phyloP scores from a whole-genome alignment of 164 flowering plant genomes.

The Kingdonia uniflora region DNA sequence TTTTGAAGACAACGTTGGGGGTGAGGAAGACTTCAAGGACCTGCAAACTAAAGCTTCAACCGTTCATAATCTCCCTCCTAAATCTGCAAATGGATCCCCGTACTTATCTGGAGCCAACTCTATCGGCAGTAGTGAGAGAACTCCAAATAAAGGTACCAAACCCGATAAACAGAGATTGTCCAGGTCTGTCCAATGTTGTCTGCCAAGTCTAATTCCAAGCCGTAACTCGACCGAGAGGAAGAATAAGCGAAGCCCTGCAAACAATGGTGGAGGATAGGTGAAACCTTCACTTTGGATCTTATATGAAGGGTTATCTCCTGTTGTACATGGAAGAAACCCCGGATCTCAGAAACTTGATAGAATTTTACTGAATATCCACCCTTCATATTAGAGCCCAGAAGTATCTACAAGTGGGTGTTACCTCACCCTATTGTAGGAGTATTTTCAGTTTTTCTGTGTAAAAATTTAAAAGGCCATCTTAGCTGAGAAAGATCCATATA shows the following conservation, averaged over 20 bases:
- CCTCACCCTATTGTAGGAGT: too few relatives aligned
- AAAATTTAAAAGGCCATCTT: too few relatives aligned
- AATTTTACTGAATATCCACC: neutral
- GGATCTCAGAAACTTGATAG: neutral
- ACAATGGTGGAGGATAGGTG: slow-evolving; percentile 1
- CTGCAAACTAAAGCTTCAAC: slow-evolving; percentile 14
- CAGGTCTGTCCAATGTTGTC: slow-evolving; percentile 45
- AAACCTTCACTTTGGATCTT: neutral
- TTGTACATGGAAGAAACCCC: neutral
- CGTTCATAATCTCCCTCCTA: slow-evolving; percentile 16
- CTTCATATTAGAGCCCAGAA: neutral
- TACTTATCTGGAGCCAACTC: slow-evolving; percentile 31
- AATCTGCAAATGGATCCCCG: slow-evolving; percentile 30
- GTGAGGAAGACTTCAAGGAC: slow-evolving; percentile 13
- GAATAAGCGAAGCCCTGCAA: slow-evolving; percentile 36
- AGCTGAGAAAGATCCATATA: too few relatives aligned
- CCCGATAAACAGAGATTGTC: slow-evolving; percentile 25
- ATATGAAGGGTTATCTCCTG: too few relatives aligned
- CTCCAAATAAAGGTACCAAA: slow-evolving; percentile 27
- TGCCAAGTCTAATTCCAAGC: slow-evolving; percentile 47
- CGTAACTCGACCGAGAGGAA: slow-evolving; percentile 43
- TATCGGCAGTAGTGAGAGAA: slow-evolving; percentile 31
- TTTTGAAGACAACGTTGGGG: slow-evolving; percentile 37
- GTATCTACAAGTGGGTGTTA: too few relatives aligned
- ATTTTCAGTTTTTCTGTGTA: too few relatives aligned